These are phyloP conservation scores for Cystobasidium ongulense DNA, from an alignment of 768 basidiomycete genomes.

Conservation along the genomic window DNA sequence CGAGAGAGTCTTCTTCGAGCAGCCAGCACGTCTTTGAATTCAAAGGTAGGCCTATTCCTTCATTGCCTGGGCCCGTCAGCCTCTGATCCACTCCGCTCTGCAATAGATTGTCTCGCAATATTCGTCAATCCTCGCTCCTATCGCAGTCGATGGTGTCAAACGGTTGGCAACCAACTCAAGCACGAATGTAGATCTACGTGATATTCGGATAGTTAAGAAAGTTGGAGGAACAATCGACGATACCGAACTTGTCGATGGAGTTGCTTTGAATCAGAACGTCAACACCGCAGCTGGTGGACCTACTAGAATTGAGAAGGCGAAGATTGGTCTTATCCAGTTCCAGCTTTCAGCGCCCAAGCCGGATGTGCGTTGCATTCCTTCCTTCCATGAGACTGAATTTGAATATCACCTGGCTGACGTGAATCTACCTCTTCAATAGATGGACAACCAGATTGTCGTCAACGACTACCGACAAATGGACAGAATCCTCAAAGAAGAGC, in stretches of 20 bases:
- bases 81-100: not conserved
- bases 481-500: slow-evolving; percentile 97
- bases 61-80: not conserved
- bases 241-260: slow-evolving; percentile 89
- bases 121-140: slow-evolving; percentile 93
- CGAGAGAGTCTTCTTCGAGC: slow-evolving; percentile 75
- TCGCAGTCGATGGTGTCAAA: slow-evolving; percentile 91
- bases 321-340: slow-evolving; percentile 97
- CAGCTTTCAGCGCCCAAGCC: slow-evolving; percentile 96
- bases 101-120: slow-evolving; percentile 95
- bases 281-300: slow-evolving; percentile 84
- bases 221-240: slow-evolving; percentile 99
- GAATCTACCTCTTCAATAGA: slow-evolving; percentile 52
- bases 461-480: slow-evolving; percentile 99
- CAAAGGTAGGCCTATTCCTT: slow-evolving; percentile 58
- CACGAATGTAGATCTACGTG: slow-evolving; percentile 89
- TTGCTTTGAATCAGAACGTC: slow-evolving; percentile 94
- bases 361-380: slow-evolving; percentile 56
- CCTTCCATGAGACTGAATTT: not conserved
- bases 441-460: slow-evolving; percentile 99
- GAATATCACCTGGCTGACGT: slow-evolving; percentile 4
- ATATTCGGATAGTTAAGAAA: slow-evolving; percentile 94
- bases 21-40: slow-evolving; percentile 89
- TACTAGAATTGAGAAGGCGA: slow-evolving; percentile 92
- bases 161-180: slow-evolving; percentile 58